These are phyloP conservation scores for Plasmodium adleri DNA, from an alignment of 169 alveolate species.

Conservation along the genomic window DNA sequence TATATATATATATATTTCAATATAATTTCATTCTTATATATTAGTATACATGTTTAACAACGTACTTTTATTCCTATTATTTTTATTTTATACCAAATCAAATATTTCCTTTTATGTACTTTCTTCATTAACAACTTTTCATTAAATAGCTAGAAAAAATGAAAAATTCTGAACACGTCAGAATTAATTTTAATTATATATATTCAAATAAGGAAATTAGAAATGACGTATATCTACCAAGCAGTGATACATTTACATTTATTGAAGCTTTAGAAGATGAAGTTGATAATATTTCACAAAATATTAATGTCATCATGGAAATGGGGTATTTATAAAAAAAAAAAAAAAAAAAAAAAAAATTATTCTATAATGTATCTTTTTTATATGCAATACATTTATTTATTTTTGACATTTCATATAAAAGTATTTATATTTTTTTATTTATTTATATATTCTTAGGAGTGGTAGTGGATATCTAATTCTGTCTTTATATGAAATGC, in stretches of 20 bases:
- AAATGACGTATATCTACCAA: conserved; percentile 79
- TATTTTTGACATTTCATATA: neutral
- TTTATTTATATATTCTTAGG: conserved; percentile 8
- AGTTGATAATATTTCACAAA: conserved; percentile 39
- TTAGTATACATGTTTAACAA: neutral
- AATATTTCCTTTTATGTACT: no score
- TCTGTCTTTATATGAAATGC: conserved; percentile 34
- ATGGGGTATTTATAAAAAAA: conserved; percentile 59
- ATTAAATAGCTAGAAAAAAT: neutral
- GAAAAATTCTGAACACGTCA: conserved; percentile 8
- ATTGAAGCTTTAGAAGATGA: conserved; percentile 80
- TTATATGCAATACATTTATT: no score
- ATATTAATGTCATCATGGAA: conserved; percentile 32
- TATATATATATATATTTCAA: neutral
- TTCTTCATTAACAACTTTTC: neutral
- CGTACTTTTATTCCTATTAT: no score
- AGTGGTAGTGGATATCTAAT: conserved; percentile 61
- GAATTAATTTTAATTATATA: conserved; percentile 70
- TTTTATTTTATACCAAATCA: no score
- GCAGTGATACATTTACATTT: conserved; percentile 84
- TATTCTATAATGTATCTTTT: no score
- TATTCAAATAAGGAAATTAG: conserved; percentile 61
- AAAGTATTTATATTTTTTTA: neutral
- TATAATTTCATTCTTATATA: neutral
- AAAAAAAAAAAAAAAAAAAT: neutral